Conservation (phyloP, 75 land plant genomes). For the Cunninghamia lanceolata region DNA sequence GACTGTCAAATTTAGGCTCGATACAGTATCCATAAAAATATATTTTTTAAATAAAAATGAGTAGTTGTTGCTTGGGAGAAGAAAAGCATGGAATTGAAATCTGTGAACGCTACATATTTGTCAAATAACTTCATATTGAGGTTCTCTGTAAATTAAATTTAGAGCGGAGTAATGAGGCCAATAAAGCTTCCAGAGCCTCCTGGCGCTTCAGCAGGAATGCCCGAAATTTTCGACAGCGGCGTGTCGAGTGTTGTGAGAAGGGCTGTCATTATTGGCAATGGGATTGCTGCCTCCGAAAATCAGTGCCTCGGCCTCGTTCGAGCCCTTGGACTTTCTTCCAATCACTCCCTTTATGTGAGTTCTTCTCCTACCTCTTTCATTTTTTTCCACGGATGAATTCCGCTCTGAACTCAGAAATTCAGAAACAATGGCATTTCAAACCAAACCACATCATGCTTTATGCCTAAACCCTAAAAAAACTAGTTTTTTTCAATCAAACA, state of each 20-base stretch:
- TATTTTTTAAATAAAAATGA: too few species aligned
- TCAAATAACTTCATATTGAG: too few species aligned
- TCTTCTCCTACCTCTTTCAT: background rate
- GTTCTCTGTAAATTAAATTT: too few species aligned
- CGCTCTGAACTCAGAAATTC: background rate
- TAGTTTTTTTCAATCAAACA: too few species aligned
- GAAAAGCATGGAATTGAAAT: too few species aligned
- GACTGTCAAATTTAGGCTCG: too few species aligned
- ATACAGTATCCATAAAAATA: too few species aligned
- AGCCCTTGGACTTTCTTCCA: constrained; percentile 77
- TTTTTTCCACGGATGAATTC: background rate
- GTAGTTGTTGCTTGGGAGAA: too few species aligned
- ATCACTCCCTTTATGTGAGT: constrained; percentile 61
- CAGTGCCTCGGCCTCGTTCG: constrained; percentile 86
- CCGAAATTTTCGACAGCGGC: constrained; percentile 91
- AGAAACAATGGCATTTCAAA: background rate
- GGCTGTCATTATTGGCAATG: constrained; percentile 92
- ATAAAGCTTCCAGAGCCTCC: constrained; percentile 95
- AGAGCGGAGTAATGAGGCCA: constrained; percentile 51
- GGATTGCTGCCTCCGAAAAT: constrained; percentile 85
- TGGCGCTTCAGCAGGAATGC: constrained; percentile 37
- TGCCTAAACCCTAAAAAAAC: background rate
- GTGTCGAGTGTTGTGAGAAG: constrained; percentile 67
- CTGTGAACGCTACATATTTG: too few species aligned
- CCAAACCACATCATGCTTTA: background rate